Percentiles rank a stretch among this genome's conserved stretches.
These are phyloP conservation scores for Stentor coeruleus DNA, from an alignment of 73 alveolate genomes.

Conservation along the genomic window DNA sequence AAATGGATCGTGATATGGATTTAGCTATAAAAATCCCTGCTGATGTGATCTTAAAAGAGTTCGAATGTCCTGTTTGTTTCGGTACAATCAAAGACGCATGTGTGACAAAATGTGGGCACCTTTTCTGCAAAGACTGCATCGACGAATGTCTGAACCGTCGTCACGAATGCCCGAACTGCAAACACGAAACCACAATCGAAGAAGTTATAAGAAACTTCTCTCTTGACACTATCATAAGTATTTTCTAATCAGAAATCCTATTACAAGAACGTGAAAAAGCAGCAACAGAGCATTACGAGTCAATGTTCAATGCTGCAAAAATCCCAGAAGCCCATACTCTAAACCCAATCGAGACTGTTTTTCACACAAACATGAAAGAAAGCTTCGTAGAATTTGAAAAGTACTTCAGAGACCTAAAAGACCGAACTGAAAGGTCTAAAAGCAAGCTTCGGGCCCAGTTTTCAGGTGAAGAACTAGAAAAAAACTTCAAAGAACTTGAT, in stretches of 20 bases:
- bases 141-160: constrained; percentile 28
- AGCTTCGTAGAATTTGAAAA: constrained; percentile 2
- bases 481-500: constrained; percentile 1
- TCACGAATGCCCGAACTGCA: constrained; percentile 30
- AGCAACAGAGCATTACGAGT: constrained; percentile 23
- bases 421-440: constrained; percentile 15
- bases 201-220: neutral
- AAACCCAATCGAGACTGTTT: constrained; percentile 26
- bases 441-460: constrained; percentile 1
- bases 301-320: constrained; percentile 2
- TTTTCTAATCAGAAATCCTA: no score
- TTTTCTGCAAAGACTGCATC: constrained; percentile 29
- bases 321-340: neutral
- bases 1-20: constrained; percentile 5
- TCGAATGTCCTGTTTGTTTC: constrained; percentile 27
- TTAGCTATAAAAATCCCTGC: neutral
- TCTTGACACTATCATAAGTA: constrained; percentile 9
- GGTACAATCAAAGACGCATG: neutral
- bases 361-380: constrained; percentile 24
- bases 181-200: neutral
- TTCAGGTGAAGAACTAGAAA: neutral
- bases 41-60: constrained; percentile 18
- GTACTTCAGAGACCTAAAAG: neutral
- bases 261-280: constrained; percentile 15
- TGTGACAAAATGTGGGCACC: constrained; percentile 27